These are phyloP conservation scores for Saccharomyces hybrid DNA, from an alignment of 1,139 yeast genomes.

Conservation along the genomic window DNA sequence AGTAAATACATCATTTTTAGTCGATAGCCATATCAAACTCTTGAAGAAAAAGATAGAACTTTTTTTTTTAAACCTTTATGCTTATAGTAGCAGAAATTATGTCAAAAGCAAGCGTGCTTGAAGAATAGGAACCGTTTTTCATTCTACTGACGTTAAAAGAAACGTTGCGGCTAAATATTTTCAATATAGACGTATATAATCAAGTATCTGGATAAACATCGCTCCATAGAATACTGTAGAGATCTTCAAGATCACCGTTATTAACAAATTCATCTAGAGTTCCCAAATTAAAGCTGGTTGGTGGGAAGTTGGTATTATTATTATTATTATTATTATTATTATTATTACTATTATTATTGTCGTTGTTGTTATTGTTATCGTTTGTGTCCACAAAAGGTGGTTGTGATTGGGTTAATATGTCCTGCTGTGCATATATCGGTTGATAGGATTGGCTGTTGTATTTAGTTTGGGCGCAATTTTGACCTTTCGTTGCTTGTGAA, in stretches of 20 bases:
- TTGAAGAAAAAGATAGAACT: too few relatives aligned
- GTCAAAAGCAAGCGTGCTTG: neutral
- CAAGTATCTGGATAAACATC: conserved; percentile 20
- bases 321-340: neutral
- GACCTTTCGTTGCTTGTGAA: neutral
- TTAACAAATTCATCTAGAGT: conserved; percentile 29
- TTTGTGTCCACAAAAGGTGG: neutral
- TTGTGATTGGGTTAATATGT: neutral
- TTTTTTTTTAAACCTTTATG: too few relatives aligned
- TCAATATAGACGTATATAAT: neutral
- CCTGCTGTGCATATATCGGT: neutral
- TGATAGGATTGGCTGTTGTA: neutral
- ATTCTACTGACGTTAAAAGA: too few relatives aligned
- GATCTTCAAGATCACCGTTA: conserved; percentile 25
- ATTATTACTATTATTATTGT: neutral
- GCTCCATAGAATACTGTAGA: conserved; percentile 28
- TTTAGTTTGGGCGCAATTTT: neutral
- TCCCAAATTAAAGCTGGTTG: conserved; percentile 22
- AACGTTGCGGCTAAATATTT: neutral
- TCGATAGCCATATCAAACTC: neutral
- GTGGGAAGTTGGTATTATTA: neutral
- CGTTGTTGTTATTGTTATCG: neutral
- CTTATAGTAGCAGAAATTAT: too few relatives aligned
- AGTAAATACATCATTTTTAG: conserved; percentile 2
- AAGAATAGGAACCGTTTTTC: neutral